A percentile compares a stretch with the other conserved stretches of the same genome.
phyloP scores from a whole-genome alignment of 192 early-diverging fungal species.

The Gryganskiella cystojenkinii region DNA sequence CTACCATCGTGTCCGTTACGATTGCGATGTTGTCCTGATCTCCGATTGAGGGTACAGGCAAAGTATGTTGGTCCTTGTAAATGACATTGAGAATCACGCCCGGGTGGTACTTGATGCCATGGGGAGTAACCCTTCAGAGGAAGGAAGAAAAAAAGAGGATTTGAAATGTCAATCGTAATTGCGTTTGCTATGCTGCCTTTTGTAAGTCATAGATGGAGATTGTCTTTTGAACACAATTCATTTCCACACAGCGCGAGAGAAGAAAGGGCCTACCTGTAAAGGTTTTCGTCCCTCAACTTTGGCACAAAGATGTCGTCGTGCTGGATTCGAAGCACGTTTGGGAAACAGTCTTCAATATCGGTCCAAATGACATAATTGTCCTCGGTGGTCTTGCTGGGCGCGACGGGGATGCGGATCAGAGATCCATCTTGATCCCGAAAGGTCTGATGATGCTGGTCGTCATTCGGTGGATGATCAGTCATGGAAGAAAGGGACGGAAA shows the following conservation, averaged over 20 bases:
- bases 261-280: slow-evolving; percentile 30
- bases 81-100: slow-evolving; percentile 26
- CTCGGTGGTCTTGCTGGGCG: not conserved
- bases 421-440: slow-evolving; percentile 8
- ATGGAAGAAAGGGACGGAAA: no score
- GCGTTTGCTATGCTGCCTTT: no score
- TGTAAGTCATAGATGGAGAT: no score
- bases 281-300: slow-evolving; percentile 14
- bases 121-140: slow-evolving; percentile 31
- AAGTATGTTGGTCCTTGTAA: not conserved
- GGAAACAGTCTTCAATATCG: slow-evolving; percentile 41
- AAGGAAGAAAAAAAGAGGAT: not conserved
- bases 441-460: slow-evolving; percentile 7
- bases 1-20: no score
- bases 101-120: slow-evolving; percentile 38
- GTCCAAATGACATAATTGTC: slow-evolving; percentile 32
- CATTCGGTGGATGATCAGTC: no score
- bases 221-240: no score
- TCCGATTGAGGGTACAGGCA: no score
- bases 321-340: slow-evolving; percentile 21
- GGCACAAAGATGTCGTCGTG: slow-evolving; percentile 20
- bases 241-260: not conserved
- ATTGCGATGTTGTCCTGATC: no score
- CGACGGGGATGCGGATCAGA: not conserved
- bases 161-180: not conserved